These are phyloP conservation scores for Fusarium foetens DNA, from an alignment of 2,329 filamentous ascomycete species.

Conservation along the genomic window DNA sequence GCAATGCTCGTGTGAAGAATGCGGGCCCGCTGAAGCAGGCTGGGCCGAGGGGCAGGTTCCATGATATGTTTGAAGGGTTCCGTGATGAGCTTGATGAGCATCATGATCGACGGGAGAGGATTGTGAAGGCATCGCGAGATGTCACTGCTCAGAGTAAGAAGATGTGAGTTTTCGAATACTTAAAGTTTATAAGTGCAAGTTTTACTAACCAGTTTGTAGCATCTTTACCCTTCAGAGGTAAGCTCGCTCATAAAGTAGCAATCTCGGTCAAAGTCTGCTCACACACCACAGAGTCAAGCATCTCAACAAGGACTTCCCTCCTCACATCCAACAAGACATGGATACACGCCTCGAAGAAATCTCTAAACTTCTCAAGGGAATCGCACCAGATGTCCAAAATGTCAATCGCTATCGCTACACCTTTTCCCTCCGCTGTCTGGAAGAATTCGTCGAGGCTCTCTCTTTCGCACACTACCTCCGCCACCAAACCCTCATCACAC, in stretches of 20 bases:
- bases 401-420: constrained; percentile 87
- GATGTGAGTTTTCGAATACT: constrained; percentile 68
- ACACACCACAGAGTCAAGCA: constrained; percentile 67
- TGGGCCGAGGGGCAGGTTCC: constrained; percentile 58
- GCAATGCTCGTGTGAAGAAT: constrained; percentile 57
- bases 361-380: constrained; percentile 70
- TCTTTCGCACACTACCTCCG: constrained; percentile 90
- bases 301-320: constrained; percentile 71
- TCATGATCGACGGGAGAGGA: constrained; percentile 88
- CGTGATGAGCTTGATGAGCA: constrained; percentile 91
- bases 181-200: neutral
- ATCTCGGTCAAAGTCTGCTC: constrained; percentile 15
- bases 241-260: neutral
- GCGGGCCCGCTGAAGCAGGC: constrained; percentile 39
- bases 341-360: constrained; percentile 77
- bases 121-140: constrained; percentile 91
- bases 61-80: constrained; percentile 85
- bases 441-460: constrained; percentile 94
- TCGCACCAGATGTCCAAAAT: constrained; percentile 78
- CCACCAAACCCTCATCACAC: constrained; percentile 77
- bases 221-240: constrained; percentile 56
- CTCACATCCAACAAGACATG: constrained; percentile 76
- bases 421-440: constrained; percentile 82
- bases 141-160: constrained; percentile 97
- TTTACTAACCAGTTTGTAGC: constrained; percentile 37